Evolutionary conservation across 306 rosid species (phyloP), one percentile per base, ranked within the genome.

Genomic region (Gleditsia sinensis): DNA sequence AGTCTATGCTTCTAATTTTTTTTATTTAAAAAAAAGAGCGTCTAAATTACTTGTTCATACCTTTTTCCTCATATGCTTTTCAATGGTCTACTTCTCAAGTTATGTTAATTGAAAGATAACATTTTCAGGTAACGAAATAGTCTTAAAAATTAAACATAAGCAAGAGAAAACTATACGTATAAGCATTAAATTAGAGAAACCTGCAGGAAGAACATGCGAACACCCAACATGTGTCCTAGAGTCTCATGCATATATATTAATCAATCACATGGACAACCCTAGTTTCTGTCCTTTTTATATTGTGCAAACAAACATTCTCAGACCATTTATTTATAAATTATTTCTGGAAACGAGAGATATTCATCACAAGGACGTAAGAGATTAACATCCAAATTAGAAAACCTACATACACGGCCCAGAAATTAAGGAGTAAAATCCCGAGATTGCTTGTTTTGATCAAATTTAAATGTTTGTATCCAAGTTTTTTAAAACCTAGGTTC

Each of bases 181-280:
- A 34, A 33, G 39, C 62, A 62, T 46, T 49, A 73, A 34, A 33
- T 53, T 65, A 19, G 12, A 43, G 34, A 14, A 59, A 27, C 71
- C n/a, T n/a, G n/a, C 27, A 27, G 12, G 36, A 45, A 77, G 43
- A 55, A 64, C 9, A 24, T 45, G 21, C n/a, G n/a, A n/a, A n/a
- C n/a, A n/a, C n/a, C 3, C 6, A 20, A 8, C 16, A 63, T 72
- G 72, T 77, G 72, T 36, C 19, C 71, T 71, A 34, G 36, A 27
- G 13, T 57, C 39, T 57, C 63, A 57, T 28, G 63, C 37, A 57
- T 19, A 28, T 57, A 11, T 2, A 28, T 57, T 64, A 42, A 32
- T 28, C 21, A 78, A 69, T 55, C 42, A 60, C 72, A 50, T 36
- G 72, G 66, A 62, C 66, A 70, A 51, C 83, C 78, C 69, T 72